phyloP scores from a whole-genome alignment of 2,329 filamentous ascomycete species.

The Stachybotrys echinatus region DNA sequence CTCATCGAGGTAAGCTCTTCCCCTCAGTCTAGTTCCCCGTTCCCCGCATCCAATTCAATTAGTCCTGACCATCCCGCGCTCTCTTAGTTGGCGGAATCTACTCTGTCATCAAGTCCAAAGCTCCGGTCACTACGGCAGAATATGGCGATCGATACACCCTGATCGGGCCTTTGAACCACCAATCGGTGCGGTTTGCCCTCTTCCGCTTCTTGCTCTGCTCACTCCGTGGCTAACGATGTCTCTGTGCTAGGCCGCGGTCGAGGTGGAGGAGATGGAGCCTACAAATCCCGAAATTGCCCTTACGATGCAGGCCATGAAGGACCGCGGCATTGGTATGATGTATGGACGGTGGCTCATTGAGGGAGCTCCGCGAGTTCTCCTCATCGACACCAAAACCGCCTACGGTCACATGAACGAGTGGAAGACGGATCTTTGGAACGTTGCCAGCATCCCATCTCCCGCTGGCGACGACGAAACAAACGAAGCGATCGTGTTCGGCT shows the following conservation, averaged over 20 bases:
- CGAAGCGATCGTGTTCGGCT: conserved; percentile 95
- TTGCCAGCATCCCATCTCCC: conserved; percentile 88
- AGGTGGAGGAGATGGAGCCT: conserved; percentile 90
- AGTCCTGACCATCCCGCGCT: not conserved
- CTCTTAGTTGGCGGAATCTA: conserved; percentile 89
- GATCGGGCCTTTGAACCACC: conserved; percentile 87
- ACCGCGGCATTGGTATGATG: conserved; percentile 81
- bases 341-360: conserved; percentile 98
- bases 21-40: conserved; percentile 3
- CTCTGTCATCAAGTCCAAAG: conserved; percentile 98
- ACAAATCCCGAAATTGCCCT: conserved; percentile 71
- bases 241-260: conserved; percentile 75
- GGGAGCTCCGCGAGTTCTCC: conserved; percentile 84
- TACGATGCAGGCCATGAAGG: conserved; percentile 89
- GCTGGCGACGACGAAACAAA: conserved; percentile 92
- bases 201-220: too few species aligned
- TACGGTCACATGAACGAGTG: conserved; percentile 92
- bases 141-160: conserved; percentile 97
- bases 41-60: too few species aligned
- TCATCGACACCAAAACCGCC: conserved; percentile 92
- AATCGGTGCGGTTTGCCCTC: conserved; percentile 65
- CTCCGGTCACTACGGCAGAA: conserved; percentile 93
- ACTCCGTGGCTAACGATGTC: conserved; percentile 12
- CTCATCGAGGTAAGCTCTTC: conserved; percentile 71
- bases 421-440: conserved; percentile 94